Evolutionary conservation across 371 early-diverging fungal species (phyloP).

Genomic region (Mucor velutinosus): DNA sequence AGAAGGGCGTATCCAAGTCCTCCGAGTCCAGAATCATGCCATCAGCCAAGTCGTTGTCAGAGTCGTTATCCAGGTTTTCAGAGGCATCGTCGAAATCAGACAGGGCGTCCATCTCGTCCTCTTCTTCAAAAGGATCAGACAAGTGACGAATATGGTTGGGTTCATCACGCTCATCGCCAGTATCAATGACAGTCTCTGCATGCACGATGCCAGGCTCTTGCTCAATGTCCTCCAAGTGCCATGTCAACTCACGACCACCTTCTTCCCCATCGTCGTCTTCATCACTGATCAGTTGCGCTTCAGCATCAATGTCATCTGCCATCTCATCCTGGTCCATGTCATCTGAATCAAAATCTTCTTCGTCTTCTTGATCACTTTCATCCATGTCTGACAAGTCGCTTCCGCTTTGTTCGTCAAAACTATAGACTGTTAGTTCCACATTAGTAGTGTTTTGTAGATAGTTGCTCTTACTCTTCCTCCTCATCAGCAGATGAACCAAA

Average conservation of each 20-base stretch:
- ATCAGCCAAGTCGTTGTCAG: conserved; percentile 48
- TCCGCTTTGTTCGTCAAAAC: conserved; percentile 68
- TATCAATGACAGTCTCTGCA: conserved; percentile 44
- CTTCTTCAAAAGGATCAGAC: conserved; percentile 39
- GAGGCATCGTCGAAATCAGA: conserved; percentile 59
- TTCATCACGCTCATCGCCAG: conserved; percentile 48
- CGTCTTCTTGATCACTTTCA: conserved; percentile 65
- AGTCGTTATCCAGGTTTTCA: conserved; percentile 50
- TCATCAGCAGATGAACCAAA: conserved; percentile 58
- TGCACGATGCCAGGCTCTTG: conserved; percentile 54
- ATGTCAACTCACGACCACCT: conserved; percentile 52
- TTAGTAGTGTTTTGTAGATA: not conserved
- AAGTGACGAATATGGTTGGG: conserved; percentile 30
- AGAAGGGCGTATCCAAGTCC: conserved; percentile 62
- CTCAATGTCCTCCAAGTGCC: conserved; percentile 57
- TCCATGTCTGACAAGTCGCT: conserved; percentile 73
- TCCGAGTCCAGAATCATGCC: conserved; percentile 55
- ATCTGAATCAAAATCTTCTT: conserved; percentile 48
- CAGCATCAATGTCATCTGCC: conserved; percentile 45
- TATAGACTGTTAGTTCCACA: not conserved
- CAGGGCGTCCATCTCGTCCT: conserved; percentile 46
- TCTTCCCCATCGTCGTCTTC: conserved; percentile 55
- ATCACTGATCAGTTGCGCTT: conserved; percentile 47
- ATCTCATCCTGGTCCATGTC: conserved; percentile 53
- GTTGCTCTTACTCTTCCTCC: conserved; percentile 58